Evolutionary conservation across 805 yeast genomes (phyloP), one percentile per base, ranked within the genome.

Genomic region (Hanseniaspora pseudoguilliermondii): DNA sequence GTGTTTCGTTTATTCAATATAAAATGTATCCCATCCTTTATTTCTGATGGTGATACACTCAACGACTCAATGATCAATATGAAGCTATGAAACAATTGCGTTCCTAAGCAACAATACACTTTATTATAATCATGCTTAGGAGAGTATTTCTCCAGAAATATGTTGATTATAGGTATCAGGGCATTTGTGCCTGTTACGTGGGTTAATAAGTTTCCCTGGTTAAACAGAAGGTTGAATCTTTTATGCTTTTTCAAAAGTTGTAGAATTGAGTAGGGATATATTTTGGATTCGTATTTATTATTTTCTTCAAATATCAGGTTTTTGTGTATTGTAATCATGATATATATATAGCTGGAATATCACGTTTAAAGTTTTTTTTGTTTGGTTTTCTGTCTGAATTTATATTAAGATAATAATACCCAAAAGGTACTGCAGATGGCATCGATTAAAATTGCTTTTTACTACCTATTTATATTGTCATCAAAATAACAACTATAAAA

Each of bases 81-180:
- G 43, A 52, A 52, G 34, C 55, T 52, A 21, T 52, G 55, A 18
- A 52, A 52, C 15, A 52, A n/a, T 5, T 44, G 49, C 6, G 55
- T 52, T 5, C 55, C 55, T 20, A 52, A 38, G 21, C 55, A 52
- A 20, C 55, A 52, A 9, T 36, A 18, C 7, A 52, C 21, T 18
- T 11, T 27, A 15, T 52, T 44, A 9, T 43, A 25, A 9, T 25
- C 35, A 44, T 52, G 25, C 1, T 16, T 36, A 9, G 35, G 48
- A 7, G 36, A 10, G 32, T 25, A 52, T 34, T 44, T 27, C 16
- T 52, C 55, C 27, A 44, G 18, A 20, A 25, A 52, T 23, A 52
- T 52, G 39, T 52, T 35, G 8, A 52, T 52, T 6, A 52, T 38
- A 3, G 55, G 55, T 13, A 52, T 32, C 18, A 52, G 27, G 8